Evolutionary conservation across 148 eudicot species (phyloP).

Genomic region (Chenopodium berlandieri): DNA sequence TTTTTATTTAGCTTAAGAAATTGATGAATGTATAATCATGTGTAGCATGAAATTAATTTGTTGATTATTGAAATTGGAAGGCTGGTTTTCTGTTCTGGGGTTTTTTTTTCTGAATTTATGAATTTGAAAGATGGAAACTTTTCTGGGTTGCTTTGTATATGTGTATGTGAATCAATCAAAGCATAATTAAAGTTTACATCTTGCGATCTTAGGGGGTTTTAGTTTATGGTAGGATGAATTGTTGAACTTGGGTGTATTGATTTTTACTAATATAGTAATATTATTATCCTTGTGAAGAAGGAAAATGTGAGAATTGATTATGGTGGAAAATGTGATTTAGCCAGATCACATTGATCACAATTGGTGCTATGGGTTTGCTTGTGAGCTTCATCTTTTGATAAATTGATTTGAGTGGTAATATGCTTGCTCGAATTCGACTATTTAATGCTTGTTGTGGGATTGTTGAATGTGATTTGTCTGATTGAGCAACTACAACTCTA

Average conservation of each 20-base stretch:
- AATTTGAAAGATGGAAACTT: neutral
- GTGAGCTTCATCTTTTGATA: neutral
- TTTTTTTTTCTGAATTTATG: neutral
- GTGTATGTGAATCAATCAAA: neutral
- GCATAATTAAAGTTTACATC: neutral
- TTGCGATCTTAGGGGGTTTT: neutral
- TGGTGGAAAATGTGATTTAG: neutral
- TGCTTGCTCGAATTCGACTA: neutral
- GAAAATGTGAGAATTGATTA: neutral
- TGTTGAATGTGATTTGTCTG: neutral
- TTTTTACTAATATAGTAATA: neutral
- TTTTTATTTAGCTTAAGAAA: neutral
- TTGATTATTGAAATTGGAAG: neutral
- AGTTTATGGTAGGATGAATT: neutral
- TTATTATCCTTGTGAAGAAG: neutral
- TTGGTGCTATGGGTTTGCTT: neutral
- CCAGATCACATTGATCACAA: neutral
- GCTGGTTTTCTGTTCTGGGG: slow-evolving; percentile 8
- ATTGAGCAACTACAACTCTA: neutral
- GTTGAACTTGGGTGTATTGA: neutral
- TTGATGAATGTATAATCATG: neutral
- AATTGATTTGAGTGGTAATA: neutral
- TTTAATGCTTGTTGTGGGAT: neutral
- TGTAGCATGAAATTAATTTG: neutral
- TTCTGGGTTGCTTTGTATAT: neutral